Evolutionary conservation across 345 rosid genomes (phyloP), one percentile per base, ranked within the genome.

Genomic region (Gossypium anomalum): DNA sequence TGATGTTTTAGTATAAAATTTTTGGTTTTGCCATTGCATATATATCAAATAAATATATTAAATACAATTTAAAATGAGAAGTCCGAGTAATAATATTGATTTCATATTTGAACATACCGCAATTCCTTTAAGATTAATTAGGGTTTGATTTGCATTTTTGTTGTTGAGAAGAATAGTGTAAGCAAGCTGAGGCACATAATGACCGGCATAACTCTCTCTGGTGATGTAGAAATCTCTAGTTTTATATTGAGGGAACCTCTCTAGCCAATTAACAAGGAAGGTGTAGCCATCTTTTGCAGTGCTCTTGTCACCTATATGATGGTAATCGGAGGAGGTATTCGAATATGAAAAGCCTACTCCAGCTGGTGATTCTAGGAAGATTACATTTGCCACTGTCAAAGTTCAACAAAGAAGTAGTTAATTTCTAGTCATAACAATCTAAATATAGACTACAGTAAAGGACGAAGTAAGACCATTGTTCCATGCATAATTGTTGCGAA

Each of bases 201-300:
- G 89, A 60, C 89, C 89, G 20, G 83, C 85, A 27, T 86, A 86
- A 78, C 89, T 80, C 74, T 86, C 85, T 10, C 87, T 85, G 27
- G 80, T 70, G 20, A 86, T 77, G 75, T 75, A 86, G 48, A 86
- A 80, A 14, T 84, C 83, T 25, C 85, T 59, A 19, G 51, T 73
- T 72, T 86, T 82, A 72, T 86, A 86, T 64, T 84, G 85, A 0
- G 87, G 89, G 56, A 86, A 86, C 78, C 87, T 86, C 57, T 84
- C 81, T 14, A 86, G 77, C 87, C 89, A 86, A 70, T 84, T 84
- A 27, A 84, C 65, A n/a, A 86, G 78, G 75, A 86, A 84, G 12
- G 57, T 53, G 51, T 82, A 84, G 1, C 86, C 72, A 78, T 86
- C 86, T 38, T 47, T 68, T 25, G 85, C 86, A 0, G 86, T 79